A percentile compares a stretch with the other conserved stretches of the same genome.
These are phyloP conservation scores for Laetiporus sulphureus DNA, from an alignment of 1,284 basidiomycete species.

Conservation along the genomic window DNA sequence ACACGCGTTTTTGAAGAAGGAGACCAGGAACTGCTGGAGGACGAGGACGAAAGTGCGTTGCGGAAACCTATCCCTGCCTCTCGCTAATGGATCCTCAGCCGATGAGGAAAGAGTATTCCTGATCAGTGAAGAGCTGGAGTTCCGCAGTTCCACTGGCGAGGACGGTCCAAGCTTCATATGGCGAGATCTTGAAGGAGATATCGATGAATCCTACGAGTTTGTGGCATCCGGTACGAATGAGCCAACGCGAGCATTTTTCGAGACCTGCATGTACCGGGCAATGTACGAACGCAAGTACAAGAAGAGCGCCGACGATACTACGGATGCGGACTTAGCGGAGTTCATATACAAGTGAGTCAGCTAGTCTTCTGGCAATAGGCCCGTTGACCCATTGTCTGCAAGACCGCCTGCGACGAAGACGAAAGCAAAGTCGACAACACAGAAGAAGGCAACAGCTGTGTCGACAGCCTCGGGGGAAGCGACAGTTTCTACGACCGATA, in stretches of 20 bases:
- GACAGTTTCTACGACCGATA: constrained; percentile 1
- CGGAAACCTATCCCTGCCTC: not conserved
- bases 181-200: constrained; percentile 83
- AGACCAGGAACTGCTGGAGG: constrained; percentile 89
- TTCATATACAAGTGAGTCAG: constrained; percentile 70
- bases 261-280: constrained; percentile 90
- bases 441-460: constrained; percentile 15
- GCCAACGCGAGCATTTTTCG: constrained; percentile 83
- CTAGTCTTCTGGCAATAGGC: not conserved
- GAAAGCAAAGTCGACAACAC: constrained; percentile 19
- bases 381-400: not conserved
- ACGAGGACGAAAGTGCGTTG: constrained; percentile 88
- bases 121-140: constrained; percentile 84
- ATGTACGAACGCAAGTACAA: constrained; percentile 91
- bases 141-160: constrained; percentile 61
- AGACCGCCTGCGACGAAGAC: constrained; percentile 33
- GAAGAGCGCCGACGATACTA: constrained; percentile 60
- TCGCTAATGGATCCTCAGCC: constrained; percentile 35
- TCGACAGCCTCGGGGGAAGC: constrained; percentile 16
- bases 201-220: constrained; percentile 80
- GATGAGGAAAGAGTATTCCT: constrained; percentile 92
- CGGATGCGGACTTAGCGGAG: constrained; percentile 65
- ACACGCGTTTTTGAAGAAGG: constrained; percentile 95
- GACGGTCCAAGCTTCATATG: constrained; percentile 84
- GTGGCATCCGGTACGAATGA: constrained; percentile 74